Conservation (phyloP, 371 early-diverging fungal species). For the Apophysomyces variabilis region DNA sequence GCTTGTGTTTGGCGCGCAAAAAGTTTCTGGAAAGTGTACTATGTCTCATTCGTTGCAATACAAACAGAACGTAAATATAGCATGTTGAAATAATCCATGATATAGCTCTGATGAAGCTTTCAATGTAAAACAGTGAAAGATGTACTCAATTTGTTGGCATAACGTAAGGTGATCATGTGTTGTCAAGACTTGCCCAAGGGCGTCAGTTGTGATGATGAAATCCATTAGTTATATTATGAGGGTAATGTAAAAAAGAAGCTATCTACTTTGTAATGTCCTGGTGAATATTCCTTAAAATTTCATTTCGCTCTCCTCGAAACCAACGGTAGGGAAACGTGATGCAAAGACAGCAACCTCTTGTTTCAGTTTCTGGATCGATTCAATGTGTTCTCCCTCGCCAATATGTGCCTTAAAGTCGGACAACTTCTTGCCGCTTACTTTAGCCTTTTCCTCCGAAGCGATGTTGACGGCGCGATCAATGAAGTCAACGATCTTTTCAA, state of each 20-base stretch:
- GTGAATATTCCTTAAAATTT: constrained; percentile 28
- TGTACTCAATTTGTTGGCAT: too few relatives aligned
- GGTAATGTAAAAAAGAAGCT: not conserved
- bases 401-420: constrained; percentile 76
- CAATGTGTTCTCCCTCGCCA: constrained; percentile 58
- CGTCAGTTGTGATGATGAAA: not conserved
- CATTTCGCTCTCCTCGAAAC: constrained; percentile 68
- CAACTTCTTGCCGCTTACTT: constrained; percentile 65
- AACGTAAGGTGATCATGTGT: too few relatives aligned
- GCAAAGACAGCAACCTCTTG: constrained; percentile 72
- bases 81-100: too few relatives aligned
- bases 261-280: constrained; percentile 16
- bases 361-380: constrained; percentile 62
- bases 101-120: too few relatives aligned
- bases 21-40: too few relatives aligned
- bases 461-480: constrained; percentile 85
- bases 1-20: too few relatives aligned
- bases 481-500: constrained; percentile 82
- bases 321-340: constrained; percentile 72
- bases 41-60: too few relatives aligned
- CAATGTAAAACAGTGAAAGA: too few relatives aligned
- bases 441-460: constrained; percentile 62
- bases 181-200: too few relatives aligned
- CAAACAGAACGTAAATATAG: too few relatives aligned
- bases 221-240: not conserved